phyloP scores from a whole-genome alignment of 169 alveolate genomes.

The Plasmodium vivax region DNA sequence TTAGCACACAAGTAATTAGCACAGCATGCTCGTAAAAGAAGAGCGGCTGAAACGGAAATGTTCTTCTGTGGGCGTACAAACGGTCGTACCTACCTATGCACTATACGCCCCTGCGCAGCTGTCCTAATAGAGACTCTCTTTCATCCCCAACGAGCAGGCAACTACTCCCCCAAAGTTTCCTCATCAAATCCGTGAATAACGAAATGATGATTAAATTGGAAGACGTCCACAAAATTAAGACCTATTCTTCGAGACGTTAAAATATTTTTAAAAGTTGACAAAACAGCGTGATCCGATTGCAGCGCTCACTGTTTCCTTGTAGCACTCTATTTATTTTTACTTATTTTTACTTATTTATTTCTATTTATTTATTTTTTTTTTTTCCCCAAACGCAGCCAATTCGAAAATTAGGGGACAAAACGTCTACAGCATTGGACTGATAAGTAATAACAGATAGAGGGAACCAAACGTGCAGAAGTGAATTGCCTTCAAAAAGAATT shows the following conservation, averaged over 20 bases:
- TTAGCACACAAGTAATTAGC: slow-evolving; percentile 45
- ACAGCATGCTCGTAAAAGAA: neutral
- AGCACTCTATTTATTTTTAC: neutral
- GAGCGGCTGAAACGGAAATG: neutral
- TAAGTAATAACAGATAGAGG: slow-evolving; percentile 25
- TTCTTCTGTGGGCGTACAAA: neutral
- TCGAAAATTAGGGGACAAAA: slow-evolving; percentile 29
- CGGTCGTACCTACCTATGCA: neutral
- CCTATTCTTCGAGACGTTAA: slow-evolving; percentile 17
- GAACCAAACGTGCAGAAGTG: neutral
- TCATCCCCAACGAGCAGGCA: neutral
- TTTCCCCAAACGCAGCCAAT: neutral
- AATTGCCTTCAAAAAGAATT: neutral
- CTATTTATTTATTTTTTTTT: neutral
- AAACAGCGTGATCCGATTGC: neutral
- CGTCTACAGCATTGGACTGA: slow-evolving; percentile 42
- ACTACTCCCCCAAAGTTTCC: slow-evolving; percentile 46
- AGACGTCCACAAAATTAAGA: slow-evolving; percentile 23
- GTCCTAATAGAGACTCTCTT: neutral
- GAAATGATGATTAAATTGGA: slow-evolving; percentile 60
- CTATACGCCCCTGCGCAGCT: neutral
- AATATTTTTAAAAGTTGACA: neutral
- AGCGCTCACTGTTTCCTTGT: neutral
- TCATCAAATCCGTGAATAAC: slow-evolving; percentile 26
- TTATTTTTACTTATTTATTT: neutral